Evolutionary conservation across 768 basidiomycete species (phyloP), one percentile per base, ranked within the genome.

Genomic region (Rhizopogon roseolus): DNA sequence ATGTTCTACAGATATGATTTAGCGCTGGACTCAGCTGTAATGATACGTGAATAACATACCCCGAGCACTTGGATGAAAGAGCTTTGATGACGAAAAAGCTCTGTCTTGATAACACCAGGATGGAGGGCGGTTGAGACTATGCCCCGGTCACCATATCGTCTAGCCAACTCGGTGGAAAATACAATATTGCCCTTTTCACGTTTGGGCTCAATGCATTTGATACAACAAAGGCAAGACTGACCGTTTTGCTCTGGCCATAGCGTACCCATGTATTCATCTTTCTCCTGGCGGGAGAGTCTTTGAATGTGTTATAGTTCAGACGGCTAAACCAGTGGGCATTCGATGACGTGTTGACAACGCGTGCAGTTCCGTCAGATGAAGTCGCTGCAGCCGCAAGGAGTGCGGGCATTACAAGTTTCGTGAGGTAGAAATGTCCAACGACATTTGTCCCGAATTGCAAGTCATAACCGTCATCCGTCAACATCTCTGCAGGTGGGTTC

Each of bases 111-210:
- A 36, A 32, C 52, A 28, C 77, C 77, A 7, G 77, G 78, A 52
- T 79, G 72, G 27, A 79, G 45, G 2, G 77, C 64, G 1, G 66
- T 67, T 1, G 78, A 77, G 1, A 78, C 59, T 40, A 81, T 73
- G 8, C 76, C 79, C 53, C 76, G 64, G 17, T 69, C 69, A 2
- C 64, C 71, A 59, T 78, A 79, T 49, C 76, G 63, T 34, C 73
- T 62, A 4, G 66, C 60, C 16, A 81, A 54, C 60, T 80, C 80
- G 36, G 66, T 69, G 9, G 76, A 57, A 54, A 80, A 69, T 0
- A 78, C 60, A 17, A 78, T 63, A 34, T 76, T 79, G 0, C 72
- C 79, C 79, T 80, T 39, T 14, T 11, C 19, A 41, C 4, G 6
- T 6, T 11, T 19, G 38, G 19, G 25, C 17, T 32, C 17, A 14